Evolutionary conservation across 306 rosid genomes (phyloP).

Genomic region (Macrotyloma uniflorum): DNA sequence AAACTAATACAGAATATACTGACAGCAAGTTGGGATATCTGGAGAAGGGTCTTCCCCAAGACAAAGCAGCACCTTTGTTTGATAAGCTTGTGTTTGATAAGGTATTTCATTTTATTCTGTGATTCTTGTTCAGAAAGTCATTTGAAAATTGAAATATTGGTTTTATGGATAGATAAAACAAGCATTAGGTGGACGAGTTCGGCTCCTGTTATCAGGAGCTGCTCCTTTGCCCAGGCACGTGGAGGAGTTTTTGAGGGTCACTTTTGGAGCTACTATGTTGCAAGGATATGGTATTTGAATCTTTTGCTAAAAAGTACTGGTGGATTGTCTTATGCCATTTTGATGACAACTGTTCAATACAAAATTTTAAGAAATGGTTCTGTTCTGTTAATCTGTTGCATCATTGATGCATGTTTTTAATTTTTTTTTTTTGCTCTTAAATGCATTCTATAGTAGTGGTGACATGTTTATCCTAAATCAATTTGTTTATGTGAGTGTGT

Average conservation of each 20-base stretch:
- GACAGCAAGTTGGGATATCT: constrained; percentile 84
- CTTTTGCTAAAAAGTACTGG: constrained; percentile 7
- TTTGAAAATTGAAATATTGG: constrained; percentile 22
- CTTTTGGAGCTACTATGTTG: constrained; percentile 69
- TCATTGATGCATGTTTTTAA: neutral
- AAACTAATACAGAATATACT: constrained; percentile 44
- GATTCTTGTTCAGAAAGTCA: constrained; percentile 8
- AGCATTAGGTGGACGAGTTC: constrained; percentile 85
- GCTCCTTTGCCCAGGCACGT: constrained; percentile 90
- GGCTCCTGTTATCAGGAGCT: constrained; percentile 82
- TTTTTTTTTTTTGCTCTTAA: neutral
- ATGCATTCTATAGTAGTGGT: neutral
- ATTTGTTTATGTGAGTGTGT: neutral
- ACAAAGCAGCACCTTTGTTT: constrained; percentile 78
- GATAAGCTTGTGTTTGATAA: constrained; percentile 86
- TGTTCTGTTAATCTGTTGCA: neutral
- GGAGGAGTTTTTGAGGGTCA: constrained; percentile 92
- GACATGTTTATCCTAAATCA: neutral
- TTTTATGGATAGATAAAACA: constrained; percentile 62
- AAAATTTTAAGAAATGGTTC: constrained; percentile 19
- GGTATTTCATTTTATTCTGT: constrained; percentile 50
- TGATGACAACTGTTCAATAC: neutral
- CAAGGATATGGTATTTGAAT: constrained; percentile 89
- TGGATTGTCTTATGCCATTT: neutral
- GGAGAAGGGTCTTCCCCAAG: constrained; percentile 81